Conservation (phyloP, 1,284 basidiomycete species). For the Rhodofomes roseus region DNA sequence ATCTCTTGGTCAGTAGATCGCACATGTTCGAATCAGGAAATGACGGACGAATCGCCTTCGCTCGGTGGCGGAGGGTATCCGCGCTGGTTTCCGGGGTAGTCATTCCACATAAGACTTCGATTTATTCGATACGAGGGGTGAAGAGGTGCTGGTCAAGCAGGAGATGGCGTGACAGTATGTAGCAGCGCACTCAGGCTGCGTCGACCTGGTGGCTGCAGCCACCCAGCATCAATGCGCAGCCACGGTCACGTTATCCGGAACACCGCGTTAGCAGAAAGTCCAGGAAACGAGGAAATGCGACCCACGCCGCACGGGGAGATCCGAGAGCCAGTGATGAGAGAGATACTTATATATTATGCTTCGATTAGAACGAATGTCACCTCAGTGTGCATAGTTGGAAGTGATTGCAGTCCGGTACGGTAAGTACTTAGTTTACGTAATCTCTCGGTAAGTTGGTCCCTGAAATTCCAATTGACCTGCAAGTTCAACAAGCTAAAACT, state of each 20-base stretch:
- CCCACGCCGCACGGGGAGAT: too few species aligned
- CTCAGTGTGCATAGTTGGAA: too few species aligned
- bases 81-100: conserved; percentile 12
- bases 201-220: neutral
- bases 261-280: neutral
- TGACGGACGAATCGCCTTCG: conserved; percentile 2
- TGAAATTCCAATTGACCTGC: too few species aligned
- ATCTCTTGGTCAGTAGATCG: neutral
- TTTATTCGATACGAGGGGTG: neutral
- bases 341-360: too few species aligned
- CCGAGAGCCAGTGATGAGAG: too few species aligned
- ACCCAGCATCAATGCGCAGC: neutral
- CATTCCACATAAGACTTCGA: conserved; percentile 10
- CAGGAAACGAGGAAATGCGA: neutral
- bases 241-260: neutral
- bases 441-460: too few species aligned
- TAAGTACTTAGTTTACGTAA: too few species aligned
- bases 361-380: too few species aligned
- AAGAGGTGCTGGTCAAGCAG: neutral
- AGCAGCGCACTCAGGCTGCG: neutral
- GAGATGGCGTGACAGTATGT: neutral
- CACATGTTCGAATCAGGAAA: neutral
- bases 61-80: conserved; percentile 8
- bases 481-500: too few species aligned
- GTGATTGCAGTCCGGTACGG: too few species aligned